phyloP scores from a whole-genome alignment of 179 eudicot species.

The Spinacia oleracea region DNA sequence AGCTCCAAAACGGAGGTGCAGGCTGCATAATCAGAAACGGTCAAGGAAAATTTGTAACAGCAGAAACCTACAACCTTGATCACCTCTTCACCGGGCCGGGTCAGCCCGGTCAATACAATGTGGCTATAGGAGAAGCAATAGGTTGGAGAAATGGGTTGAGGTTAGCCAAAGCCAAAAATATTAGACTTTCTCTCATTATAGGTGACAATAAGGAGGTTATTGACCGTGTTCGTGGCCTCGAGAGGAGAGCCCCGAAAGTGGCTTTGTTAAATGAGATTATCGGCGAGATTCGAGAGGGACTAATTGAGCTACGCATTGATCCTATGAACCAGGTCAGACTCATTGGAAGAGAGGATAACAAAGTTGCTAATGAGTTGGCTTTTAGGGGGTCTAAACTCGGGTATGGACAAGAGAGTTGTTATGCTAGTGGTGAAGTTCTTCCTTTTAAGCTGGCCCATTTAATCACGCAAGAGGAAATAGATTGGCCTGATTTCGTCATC shows the following conservation, averaged over 20 bases:
- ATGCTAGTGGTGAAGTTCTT: not conserved
- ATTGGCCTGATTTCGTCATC: too few relatives aligned
- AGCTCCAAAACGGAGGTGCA: constrained; percentile 18
- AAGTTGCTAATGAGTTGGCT: constrained; percentile 18
- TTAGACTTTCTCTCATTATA: not conserved
- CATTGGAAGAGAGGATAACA: not conserved
- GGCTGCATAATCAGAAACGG: constrained; percentile 26
- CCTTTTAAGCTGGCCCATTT: not conserved
- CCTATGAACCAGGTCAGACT: not conserved
- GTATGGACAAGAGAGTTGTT: not conserved
- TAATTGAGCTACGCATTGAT: not conserved
- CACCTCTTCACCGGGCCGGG: too few relatives aligned
- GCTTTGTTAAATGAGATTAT: not conserved
- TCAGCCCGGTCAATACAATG: not conserved
- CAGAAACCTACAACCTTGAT: constrained; percentile 20
- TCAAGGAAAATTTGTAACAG: not conserved
- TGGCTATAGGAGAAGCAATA: not conserved
- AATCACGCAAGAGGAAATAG: not conserved
- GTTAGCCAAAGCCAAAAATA: not conserved
- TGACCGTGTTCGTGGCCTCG: not conserved
- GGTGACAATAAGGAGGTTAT: constrained; percentile 17
- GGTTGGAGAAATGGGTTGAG: not conserved
- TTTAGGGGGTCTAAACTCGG: not conserved
- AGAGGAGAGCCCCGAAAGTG: not conserved
- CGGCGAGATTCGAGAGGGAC: not conserved